Percentiles rank a stretch among this genome's conserved stretches.
Evolutionary conservation across 345 rosid species (phyloP).

Genomic region (Gossypium raimondii): DNA sequence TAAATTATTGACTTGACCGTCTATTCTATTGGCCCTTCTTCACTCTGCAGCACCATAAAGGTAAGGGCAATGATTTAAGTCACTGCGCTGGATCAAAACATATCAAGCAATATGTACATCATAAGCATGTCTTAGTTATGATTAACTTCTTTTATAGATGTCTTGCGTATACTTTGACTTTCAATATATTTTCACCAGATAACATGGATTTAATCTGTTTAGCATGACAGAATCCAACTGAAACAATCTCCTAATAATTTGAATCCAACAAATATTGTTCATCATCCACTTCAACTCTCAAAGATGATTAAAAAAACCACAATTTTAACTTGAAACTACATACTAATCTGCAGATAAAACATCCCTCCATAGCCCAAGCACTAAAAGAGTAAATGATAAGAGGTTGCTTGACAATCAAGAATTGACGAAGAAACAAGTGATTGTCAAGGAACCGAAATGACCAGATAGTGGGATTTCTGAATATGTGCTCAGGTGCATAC

Average conservation of each 20-base stretch:
- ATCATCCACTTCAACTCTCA: slow-evolving; percentile 1
- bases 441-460: slow-evolving; percentile 33
- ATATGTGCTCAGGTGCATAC: slow-evolving; percentile 42
- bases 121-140: slow-evolving; percentile 6
- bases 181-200: not conserved
- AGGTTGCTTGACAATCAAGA: not conserved
- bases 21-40: not conserved
- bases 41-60: not conserved
- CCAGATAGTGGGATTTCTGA: slow-evolving; percentile 81
- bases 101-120: not conserved
- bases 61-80: not conserved
- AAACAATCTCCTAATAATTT: not conserved
- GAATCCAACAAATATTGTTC: not conserved
- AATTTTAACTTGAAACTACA: not conserved
- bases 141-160: not conserved
- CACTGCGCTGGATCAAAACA: not conserved
- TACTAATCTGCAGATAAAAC: not conserved
- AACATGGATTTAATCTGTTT: not conserved
- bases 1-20: not conserved
- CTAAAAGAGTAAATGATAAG: not conserved
- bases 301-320: not conserved
- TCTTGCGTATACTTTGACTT: not conserved
- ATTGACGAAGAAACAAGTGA: not conserved
- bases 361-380: not conserved
- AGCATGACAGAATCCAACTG: not conserved